Conservation (phyloP, 2,329 filamentous ascomycete species). For the Microsporum canis region DNA sequence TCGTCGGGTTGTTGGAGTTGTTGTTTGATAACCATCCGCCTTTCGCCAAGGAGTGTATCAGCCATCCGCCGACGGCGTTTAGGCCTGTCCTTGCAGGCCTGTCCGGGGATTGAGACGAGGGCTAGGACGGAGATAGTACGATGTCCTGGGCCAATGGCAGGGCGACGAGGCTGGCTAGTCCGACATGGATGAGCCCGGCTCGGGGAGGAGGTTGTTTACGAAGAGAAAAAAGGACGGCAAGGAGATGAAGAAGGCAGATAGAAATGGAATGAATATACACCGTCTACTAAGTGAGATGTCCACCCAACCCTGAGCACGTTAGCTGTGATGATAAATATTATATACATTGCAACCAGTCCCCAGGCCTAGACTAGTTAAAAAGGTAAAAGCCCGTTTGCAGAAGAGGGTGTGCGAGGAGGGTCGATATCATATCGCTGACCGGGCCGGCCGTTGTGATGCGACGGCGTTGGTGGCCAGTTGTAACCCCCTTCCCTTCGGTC, state of each 20-base stretch:
- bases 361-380: neutral
- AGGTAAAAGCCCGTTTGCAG: neutral
- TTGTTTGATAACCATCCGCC: no score
- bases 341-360: neutral
- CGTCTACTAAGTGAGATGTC: neutral
- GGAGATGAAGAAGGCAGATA: neutral
- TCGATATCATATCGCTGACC: neutral
- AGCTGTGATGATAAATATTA: conserved; percentile 1
- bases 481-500: no score
- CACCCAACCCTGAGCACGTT: conserved; percentile 4
- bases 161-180: neutral
- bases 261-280: neutral
- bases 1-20: no score
- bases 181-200: neutral
- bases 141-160: neutral
- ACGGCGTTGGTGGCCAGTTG: neutral
- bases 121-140: neutral
- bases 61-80: neutral
- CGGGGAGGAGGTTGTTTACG: neutral
- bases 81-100: conserved; percentile 13
- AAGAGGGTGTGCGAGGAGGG: neutral
- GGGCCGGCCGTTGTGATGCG: neutral
- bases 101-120: neutral
- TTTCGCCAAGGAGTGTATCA: no score
- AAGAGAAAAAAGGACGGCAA: neutral